phyloP scores from a whole-genome alignment of 83 land plant genomes.

The Thuja plicata region DNA sequence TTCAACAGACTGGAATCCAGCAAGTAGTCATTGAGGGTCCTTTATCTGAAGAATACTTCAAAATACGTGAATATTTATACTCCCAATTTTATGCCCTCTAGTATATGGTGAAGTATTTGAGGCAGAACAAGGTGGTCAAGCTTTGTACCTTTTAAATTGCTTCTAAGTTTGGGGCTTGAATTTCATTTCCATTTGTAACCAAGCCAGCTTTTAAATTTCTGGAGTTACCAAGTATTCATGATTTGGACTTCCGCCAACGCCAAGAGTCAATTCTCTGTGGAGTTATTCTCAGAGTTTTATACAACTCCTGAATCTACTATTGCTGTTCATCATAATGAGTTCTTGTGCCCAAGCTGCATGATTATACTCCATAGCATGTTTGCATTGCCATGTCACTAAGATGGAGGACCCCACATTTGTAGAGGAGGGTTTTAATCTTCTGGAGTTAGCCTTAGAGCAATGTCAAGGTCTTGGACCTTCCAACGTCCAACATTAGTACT shows the following conservation, averaged over 20 bases:
- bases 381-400: background rate
- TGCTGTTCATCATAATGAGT: background rate
- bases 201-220: background rate
- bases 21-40: conserved; percentile 96
- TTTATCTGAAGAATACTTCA: conserved; percentile 86
- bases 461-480: background rate
- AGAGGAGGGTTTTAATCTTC: background rate
- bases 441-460: background rate
- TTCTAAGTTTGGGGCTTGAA: background rate
- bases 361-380: background rate
- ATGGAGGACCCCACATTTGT: background rate
- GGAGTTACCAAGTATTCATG: background rate
- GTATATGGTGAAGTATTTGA: background rate
- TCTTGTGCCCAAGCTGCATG: background rate
- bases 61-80: conserved; percentile 77
- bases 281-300: background rate
- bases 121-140: background rate
- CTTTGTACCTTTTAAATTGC: background rate
- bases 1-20: conserved; percentile 50
- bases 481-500: background rate
- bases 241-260: background rate
- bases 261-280: background rate
- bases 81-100: conserved; percentile 86
- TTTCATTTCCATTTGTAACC: background rate
- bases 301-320: background rate